Conservation (phyloP, 768 basidiomycete species). For the Boletus huronensis region DNA sequence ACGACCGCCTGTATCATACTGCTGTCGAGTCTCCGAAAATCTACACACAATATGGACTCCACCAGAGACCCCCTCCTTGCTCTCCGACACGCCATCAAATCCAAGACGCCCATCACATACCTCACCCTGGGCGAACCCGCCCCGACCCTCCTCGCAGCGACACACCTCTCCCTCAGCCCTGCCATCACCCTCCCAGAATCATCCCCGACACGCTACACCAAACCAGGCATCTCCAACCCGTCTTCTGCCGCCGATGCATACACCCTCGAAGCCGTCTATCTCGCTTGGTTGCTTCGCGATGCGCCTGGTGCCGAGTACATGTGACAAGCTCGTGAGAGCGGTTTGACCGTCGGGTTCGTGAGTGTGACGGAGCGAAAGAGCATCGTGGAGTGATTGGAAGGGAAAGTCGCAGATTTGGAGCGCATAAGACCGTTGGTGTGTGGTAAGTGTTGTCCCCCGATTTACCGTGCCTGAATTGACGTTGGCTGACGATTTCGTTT, state of each 20-base stretch:
- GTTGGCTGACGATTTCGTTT: neutral
- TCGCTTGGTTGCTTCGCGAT: slow-evolving; percentile 79
- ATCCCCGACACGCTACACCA: slow-evolving; percentile 73
- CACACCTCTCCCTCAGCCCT: slow-evolving; percentile 59
- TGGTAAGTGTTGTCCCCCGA: slow-evolving; percentile 13
- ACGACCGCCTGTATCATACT: neutral
- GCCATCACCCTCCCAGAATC: slow-evolving; percentile 62
- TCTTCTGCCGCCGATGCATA: slow-evolving; percentile 52
- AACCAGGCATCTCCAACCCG: slow-evolving; percentile 45
- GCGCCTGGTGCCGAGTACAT: slow-evolving; percentile 82
- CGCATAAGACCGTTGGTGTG: slow-evolving; percentile 22
- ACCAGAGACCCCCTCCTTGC: slow-evolving; percentile 49
- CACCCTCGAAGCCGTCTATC: slow-evolving; percentile 74
- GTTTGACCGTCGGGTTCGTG: slow-evolving; percentile 72
- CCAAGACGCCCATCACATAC: slow-evolving; percentile 49
- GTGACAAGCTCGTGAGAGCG: slow-evolving; percentile 74
- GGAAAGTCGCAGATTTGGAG: slow-evolving; percentile 35
- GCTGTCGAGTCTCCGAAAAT: neutral
- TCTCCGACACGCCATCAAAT: slow-evolving; percentile 62
- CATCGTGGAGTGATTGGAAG: slow-evolving; percentile 83
- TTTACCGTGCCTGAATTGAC: neutral
- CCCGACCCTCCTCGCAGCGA: slow-evolving; percentile 51
- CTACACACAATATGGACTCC: neutral
- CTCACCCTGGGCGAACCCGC: slow-evolving; percentile 36
- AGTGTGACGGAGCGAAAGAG: slow-evolving; percentile 84